Evolutionary conservation across 495 filamentous ascomycete genomes (phyloP), one percentile per base, ranked within the genome.

Genomic region (Mytilinidion resinicola): DNA sequence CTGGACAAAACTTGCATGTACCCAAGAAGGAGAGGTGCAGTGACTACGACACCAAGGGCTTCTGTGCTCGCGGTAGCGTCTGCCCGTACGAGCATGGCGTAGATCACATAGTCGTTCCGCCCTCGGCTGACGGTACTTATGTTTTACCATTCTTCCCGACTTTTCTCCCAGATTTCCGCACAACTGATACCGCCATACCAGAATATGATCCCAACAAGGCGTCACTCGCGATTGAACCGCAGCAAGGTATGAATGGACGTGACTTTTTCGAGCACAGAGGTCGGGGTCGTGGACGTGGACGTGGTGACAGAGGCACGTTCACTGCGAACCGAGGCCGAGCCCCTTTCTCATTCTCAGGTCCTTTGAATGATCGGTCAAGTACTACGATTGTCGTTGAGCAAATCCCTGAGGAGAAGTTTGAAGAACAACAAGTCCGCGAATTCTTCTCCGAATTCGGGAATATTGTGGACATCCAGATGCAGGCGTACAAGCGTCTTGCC

Each of bases 371-470:
- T 69, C 80, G 79, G 53, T 82, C 80, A 0, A 86, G 88, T 55
- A 89, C 83, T 1, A 86, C 87, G 0, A 84, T 98, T 43, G 93
- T 97, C 7, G 83, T 98, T 5, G 91, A 96, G 64, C 86, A 91
- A 59, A 96, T 98, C 37, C 93, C 93, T 0, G 86, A 90, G 51
- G 90, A 96, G 34, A 84, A 89, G 53, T 88, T 93, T 60, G 75
- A 78, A 21, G 91, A 96, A 55, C 71, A 83, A 3, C 71, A 80
- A 9, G 84, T 98, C 54, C 82, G 84, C 35, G 81, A 78, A 0
- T 96, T 93, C 73, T 98, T 98, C 66, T 81, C 83, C 1, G 81
- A 88, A 55, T 96, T 93, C 69, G 93, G 93, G 33, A 82, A 77
- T 20, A 86, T 97, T 51, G 61, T 75, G 4, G 84, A 88, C 12